These are phyloP conservation scores for Orbilia quercus DNA, from an alignment of 2,329 filamentous ascomycete genomes.

Conservation along the genomic window DNA sequence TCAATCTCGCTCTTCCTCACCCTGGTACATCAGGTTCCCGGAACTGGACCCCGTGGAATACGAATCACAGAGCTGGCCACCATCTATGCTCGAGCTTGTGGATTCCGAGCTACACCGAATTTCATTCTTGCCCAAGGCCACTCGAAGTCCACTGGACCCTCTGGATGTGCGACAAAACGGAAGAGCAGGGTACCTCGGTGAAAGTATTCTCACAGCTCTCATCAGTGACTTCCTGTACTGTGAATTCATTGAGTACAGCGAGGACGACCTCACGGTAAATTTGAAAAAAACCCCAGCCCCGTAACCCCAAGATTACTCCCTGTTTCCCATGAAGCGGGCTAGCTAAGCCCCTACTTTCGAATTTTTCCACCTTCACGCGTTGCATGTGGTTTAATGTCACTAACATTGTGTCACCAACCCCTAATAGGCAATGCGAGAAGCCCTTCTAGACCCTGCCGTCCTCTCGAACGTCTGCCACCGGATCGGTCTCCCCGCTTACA, in stretches of 20 bases:
- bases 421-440: slow-evolving; percentile 52
- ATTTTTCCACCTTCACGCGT: background rate
- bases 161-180: slow-evolving; percentile 25
- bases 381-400: background rate
- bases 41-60: slow-evolving; percentile 23
- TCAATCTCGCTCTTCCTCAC: slow-evolving; percentile 39
- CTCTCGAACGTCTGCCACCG: slow-evolving; percentile 58
- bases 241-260: slow-evolving; percentile 37
- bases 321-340: background rate
- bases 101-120: slow-evolving; percentile 31
- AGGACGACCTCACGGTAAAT: slow-evolving; percentile 29
- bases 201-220: slow-evolving; percentile 36
- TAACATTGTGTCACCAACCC: slow-evolving; percentile 5
- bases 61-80: slow-evolving; percentile 37
- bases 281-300: too few species aligned
- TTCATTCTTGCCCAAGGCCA: slow-evolving; percentile 22
- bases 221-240: slow-evolving; percentile 45
- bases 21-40: slow-evolving; percentile 42
- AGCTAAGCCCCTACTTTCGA: background rate
- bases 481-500: slow-evolving; percentile 53
- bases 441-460: slow-evolving; percentile 37
- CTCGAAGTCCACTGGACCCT: slow-evolving; percentile 19
- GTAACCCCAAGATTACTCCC: too few species aligned
- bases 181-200: slow-evolving; percentile 34
- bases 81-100: slow-evolving; percentile 31